Conservation (phyloP, 139 green algal species). For the Micractinium conductrix region DNA sequence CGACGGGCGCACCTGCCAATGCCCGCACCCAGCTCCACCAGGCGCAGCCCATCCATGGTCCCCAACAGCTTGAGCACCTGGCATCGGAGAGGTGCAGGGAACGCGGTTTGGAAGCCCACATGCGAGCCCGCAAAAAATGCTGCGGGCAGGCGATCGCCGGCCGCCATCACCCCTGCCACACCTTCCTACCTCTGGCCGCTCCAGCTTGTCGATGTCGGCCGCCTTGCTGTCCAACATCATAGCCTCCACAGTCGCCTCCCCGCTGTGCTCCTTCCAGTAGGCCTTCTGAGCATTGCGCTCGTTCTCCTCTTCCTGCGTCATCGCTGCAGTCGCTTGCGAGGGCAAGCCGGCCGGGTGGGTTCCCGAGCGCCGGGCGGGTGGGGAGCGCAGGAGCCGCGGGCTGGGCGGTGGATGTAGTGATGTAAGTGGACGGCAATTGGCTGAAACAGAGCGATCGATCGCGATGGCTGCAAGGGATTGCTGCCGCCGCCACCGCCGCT, state of each 20-base stretch:
- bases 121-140: background rate
- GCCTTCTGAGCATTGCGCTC: slow-evolving; percentile 68
- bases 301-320: background rate
- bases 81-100: background rate
- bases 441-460: too few relatives aligned
- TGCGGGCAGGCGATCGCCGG: background rate
- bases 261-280: slow-evolving; percentile 84
- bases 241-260: slow-evolving; percentile 74
- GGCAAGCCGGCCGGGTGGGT: too few relatives aligned
- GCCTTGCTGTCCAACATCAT: slow-evolving; percentile 94
- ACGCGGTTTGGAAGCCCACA: too few relatives aligned
- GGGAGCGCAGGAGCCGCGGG: too few relatives aligned
- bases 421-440: too few relatives aligned
- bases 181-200: slow-evolving; percentile 80
- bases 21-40: slow-evolving; percentile 90
- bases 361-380: too few relatives aligned
- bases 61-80: slow-evolving; percentile 84
- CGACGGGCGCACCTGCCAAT: slow-evolving; percentile 68
- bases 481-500: too few relatives aligned
- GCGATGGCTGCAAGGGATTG: too few relatives aligned
- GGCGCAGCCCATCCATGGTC: slow-evolving; percentile 58
- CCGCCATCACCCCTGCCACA: too few relatives aligned
- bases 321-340: background rate
- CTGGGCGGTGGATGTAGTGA: too few relatives aligned
- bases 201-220: slow-evolving; percentile 73